A percentile compares a stretch with the other conserved stretches of the same genome.
These are phyloP conservation scores for Colletotrichum euphorbiae DNA, from an alignment of 2,329 filamentous ascomycete species.

Conservation along the genomic window DNA sequence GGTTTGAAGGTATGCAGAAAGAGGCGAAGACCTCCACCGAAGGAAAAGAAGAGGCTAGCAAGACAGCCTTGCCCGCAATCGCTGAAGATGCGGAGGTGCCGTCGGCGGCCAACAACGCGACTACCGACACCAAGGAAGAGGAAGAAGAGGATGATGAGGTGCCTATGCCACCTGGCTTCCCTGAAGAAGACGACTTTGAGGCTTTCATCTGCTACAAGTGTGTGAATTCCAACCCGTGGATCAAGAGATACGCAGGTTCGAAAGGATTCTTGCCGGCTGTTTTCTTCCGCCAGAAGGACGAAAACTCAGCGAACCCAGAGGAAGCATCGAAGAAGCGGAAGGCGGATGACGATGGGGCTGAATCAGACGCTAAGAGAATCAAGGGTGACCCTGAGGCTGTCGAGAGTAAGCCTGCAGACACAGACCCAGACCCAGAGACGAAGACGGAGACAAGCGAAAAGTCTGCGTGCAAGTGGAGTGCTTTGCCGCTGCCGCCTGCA, in stretches of 20 bases:
- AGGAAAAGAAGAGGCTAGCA: slow-evolving; percentile 3
- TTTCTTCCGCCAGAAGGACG: slow-evolving; percentile 54
- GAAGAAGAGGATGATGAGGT: slow-evolving; percentile 67
- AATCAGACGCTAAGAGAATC: slow-evolving; percentile 61
- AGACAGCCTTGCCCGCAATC: slow-evolving; percentile 59
- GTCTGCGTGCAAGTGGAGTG: slow-evolving; percentile 68
- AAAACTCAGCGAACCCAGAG: slow-evolving; percentile 25
- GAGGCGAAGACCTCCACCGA: slow-evolving; percentile 46
- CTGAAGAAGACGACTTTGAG: slow-evolving; percentile 88
- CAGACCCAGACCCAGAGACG: slow-evolving; percentile 20
- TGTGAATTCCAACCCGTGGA: slow-evolving; percentile 87
- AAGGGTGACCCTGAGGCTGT: slow-evolving; percentile 56
- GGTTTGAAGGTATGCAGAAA: slow-evolving; percentile 68
- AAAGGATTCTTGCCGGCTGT: slow-evolving; percentile 83
- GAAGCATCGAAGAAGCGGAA: slow-evolving; percentile 72
- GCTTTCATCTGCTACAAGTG: slow-evolving; percentile 96
- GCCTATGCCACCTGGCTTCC: slow-evolving; percentile 86
- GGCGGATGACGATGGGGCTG: slow-evolving; percentile 63
- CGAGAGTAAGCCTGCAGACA: slow-evolving; percentile 24
- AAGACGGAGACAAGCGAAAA: slow-evolving; percentile 31
- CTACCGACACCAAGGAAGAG: slow-evolving; percentile 36
- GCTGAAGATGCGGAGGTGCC: slow-evolving; percentile 58
- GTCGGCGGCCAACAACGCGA: slow-evolving; percentile 41
- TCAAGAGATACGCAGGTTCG: slow-evolving; percentile 86
- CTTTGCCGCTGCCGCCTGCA: slow-evolving; percentile 65